A percentile compares a stretch with the other conserved stretches of the same genome.
phyloP scores from a whole-genome alignment of 495 filamentous ascomycete genomes.

The Hypoxylon fragiforme region DNA sequence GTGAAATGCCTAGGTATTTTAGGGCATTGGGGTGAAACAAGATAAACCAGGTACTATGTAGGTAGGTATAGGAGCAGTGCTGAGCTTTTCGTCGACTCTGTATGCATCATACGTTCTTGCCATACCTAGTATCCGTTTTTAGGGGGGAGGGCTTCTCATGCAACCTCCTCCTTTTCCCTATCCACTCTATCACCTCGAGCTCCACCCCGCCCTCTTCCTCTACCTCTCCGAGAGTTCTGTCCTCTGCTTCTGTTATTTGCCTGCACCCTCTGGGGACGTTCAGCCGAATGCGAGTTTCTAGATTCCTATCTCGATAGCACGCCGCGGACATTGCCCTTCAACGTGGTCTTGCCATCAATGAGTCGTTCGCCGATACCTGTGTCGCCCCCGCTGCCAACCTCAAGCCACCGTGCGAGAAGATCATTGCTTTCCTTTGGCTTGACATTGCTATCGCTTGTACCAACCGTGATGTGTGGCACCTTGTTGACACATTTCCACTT shows the following conservation, averaged over 20 bases:
- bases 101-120: not conserved
- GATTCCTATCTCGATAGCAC: slow-evolving; percentile 50
- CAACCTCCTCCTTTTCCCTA: not conserved
- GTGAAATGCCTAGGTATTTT: no score
- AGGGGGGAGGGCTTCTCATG: not conserved
- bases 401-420: slow-evolving; percentile 69
- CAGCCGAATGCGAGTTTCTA: not conserved
- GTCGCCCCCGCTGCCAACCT: slow-evolving; percentile 48
- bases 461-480: slow-evolving; percentile 87
- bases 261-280: not conserved
- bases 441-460: slow-evolving; percentile 69
- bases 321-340: slow-evolving; percentile 47
- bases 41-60: not conserved
- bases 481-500: slow-evolving; percentile 72
- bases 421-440: slow-evolving; percentile 96
- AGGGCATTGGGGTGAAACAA: not conserved
- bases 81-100: slow-evolving; percentile 1
- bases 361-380: slow-evolving; percentile 52
- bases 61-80: not conserved
- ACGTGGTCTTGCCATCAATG: slow-evolving; percentile 47
- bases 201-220: not conserved
- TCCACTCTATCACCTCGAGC: not conserved
- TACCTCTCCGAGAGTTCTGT: not conserved
- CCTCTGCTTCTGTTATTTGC: slow-evolving; percentile 4
- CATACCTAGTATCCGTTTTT: not conserved